These are phyloP conservation scores for Parietaria judaica DNA, from an alignment of 306 rosid genomes.

Conservation along the genomic window DNA sequence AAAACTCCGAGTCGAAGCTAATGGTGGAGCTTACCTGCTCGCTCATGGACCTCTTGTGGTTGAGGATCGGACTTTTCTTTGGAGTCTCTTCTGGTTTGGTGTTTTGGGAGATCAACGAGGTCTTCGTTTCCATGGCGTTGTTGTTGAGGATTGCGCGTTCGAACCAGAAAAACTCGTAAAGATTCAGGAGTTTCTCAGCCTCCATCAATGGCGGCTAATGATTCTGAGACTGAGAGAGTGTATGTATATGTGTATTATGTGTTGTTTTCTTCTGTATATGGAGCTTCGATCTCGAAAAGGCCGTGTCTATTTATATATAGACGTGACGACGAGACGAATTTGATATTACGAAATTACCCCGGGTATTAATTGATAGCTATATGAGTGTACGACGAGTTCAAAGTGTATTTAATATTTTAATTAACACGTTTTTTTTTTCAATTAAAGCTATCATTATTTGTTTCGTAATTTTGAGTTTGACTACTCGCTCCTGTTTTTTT, in stretches of 20 bases:
- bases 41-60: constrained; percentile 54
- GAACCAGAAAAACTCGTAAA: constrained; percentile 65
- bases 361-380: constrained; percentile 8
- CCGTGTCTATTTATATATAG: not conserved
- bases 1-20: constrained; percentile 27
- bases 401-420: constrained; percentile 11
- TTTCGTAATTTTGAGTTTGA: not conserved
- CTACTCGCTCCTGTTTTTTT: not conserved
- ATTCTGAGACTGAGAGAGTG: not conserved
- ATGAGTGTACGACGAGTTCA: constrained; percentile 4
- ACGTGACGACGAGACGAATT: not conserved
- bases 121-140: not conserved
- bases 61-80: constrained; percentile 12
- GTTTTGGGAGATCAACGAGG: constrained; percentile 23
- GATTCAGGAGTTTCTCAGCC: constrained; percentile 41
- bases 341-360: constrained; percentile 31
- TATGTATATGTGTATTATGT: not conserved
- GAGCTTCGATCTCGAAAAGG: not conserved
- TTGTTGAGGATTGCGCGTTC: constrained; percentile 30
- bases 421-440: constrained; percentile 36
- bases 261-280: not conserved
- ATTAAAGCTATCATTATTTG: constrained; percentile 1
- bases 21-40: constrained; percentile 46
- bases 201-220: constrained; percentile 44
- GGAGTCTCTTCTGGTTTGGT: constrained; percentile 23